Evolutionary conservation across 148 eudicot species (phyloP), one percentile per base, ranked within the genome.

Genomic region (Chenopodium quinoa): DNA sequence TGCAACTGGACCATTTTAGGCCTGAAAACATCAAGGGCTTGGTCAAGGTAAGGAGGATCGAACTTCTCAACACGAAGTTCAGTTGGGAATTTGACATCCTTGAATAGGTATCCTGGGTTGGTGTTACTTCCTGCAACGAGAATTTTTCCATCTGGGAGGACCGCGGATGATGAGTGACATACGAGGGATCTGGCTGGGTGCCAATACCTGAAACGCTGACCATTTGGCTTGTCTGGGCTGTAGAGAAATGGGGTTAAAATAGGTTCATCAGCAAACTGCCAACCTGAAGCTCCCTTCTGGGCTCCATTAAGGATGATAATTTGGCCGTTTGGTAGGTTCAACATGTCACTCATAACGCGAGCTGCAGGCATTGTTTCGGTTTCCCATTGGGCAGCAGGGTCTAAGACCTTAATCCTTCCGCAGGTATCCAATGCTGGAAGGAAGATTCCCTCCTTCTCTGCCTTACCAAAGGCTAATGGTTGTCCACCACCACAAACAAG

Each of bases 121-220:
- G 94, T 76, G 87, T 90, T 95, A 40, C 94, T 92, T 4, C 98
- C 98, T 0, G 97, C 97, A 1, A 95, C 97, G 1, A 95, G 79
- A 72, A 95, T 62, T 3, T 50, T 78, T 0, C 92, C 92, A 64
- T 87, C 90, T 0, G 91, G 88, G 9, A 95, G 77, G 58, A 95
- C 83, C 0, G 90, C 93, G 0, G 92, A 76, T 19, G 88, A 23
- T 0, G 99, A 84, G 47, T 93, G 99, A 83, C 97, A 93, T 92
- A 0, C 99, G 77, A 0, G 99, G 88, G 25, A 93, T 91, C 0
- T 11, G 1, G 10, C 89, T 46, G 1, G 89, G 78, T 5, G n/a
- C 25, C 1, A 92, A 69, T 17, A 46, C 72, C 85, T 83, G 47
- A 93, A 95, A 71, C 99, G 68, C 27, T 87, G 25, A 0, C 91